These are phyloP conservation scores for Aspergillus eucalypticola DNA, from an alignment of 2,329 filamentous ascomycete genomes.

Conservation along the genomic window DNA sequence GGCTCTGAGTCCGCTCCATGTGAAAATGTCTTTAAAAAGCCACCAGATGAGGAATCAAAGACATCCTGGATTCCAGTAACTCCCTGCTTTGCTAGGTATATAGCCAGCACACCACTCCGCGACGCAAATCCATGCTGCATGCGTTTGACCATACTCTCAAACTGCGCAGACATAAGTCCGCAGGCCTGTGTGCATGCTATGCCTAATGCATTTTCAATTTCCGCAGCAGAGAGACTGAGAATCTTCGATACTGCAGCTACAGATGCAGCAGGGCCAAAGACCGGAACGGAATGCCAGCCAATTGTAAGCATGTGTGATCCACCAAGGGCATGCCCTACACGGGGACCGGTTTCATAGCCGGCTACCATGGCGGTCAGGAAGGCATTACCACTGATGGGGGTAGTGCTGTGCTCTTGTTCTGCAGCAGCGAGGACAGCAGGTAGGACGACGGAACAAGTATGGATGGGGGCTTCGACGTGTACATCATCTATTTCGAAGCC, in stretches of 20 bases:
- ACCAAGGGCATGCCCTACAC: constrained; percentile 40
- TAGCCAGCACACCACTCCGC: constrained; percentile 45
- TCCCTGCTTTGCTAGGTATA: constrained; percentile 38
- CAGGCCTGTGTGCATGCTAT: constrained; percentile 45
- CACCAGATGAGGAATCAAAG: constrained; percentile 45
- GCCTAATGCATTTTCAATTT: constrained; percentile 39
- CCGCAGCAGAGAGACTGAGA: constrained; percentile 28
- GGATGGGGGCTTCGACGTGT: constrained; percentile 43
- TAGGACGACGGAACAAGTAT: constrained; percentile 40
- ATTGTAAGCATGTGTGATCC: constrained; percentile 40
- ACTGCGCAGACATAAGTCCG: constrained; percentile 46
- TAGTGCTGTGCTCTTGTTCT: not conserved
- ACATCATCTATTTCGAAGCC: constrained; percentile 49
- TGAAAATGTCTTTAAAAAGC: constrained; percentile 44
- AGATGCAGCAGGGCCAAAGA: constrained; percentile 41
- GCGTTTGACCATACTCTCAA: constrained; percentile 46
- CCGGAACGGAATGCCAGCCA: constrained; percentile 45
- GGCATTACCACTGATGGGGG: constrained; percentile 25
- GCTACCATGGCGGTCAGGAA: constrained; percentile 40
- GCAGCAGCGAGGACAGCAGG: constrained; percentile 44
- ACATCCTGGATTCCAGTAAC: constrained; percentile 48
- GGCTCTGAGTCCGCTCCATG: constrained; percentile 13
- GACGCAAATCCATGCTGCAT: constrained; percentile 51
- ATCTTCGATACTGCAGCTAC: constrained; percentile 35
- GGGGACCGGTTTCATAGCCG: constrained; percentile 44